Evolutionary conservation across 1,284 basidiomycete species (phyloP), one percentile per base, ranked within the genome.

Genomic region (Bondarzewia mesenterica): DNA sequence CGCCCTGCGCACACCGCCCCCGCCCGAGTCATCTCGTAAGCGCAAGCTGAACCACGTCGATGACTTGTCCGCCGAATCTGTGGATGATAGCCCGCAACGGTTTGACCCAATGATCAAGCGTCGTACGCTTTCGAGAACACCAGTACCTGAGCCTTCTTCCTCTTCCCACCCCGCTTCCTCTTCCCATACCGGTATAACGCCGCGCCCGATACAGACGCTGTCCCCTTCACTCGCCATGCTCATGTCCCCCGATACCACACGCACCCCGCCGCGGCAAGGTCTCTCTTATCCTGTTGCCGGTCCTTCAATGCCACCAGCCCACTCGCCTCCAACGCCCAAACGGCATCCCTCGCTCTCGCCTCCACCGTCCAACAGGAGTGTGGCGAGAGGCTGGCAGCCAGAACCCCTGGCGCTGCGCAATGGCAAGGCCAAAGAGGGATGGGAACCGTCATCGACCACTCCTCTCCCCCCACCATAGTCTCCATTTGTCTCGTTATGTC

Each of bases 181-280:
- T n/a, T 5, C 15, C 27, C 20, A 45, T 27, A 16, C 47, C 43
- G 12, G 35, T 26, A 15, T 38, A 25, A 15, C 46, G 23, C 18
- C 44, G 14, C 61, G 70, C n/a, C 62, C 63, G 37, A 61, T 68
- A 50, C 72, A 75, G 52, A 68, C 69, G n/a, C 56, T 72, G 4
- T 70, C 69, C 4, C 68, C 68, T 10, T 70, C 68, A 10, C 58
- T 72, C 14, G 68, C 68, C 16, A 64, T 70, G 63, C 66, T 72
- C 42, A 69, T 72, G 52, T 72, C 68, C 12, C 70, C 68, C 4
- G 57, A 55, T 22, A 22, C 37, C 12, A 16, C 38, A 2, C 44
- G 49, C 7, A 41, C 35, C 15, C 45, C 48, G 25, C 48, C 42
- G n/a, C 36, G 45, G 4, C 45, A 47, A 25, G n/a, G 22, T 5